Conservation (phyloP, 768 basidiomycete species). For the Crucibulum laeve region DNA sequence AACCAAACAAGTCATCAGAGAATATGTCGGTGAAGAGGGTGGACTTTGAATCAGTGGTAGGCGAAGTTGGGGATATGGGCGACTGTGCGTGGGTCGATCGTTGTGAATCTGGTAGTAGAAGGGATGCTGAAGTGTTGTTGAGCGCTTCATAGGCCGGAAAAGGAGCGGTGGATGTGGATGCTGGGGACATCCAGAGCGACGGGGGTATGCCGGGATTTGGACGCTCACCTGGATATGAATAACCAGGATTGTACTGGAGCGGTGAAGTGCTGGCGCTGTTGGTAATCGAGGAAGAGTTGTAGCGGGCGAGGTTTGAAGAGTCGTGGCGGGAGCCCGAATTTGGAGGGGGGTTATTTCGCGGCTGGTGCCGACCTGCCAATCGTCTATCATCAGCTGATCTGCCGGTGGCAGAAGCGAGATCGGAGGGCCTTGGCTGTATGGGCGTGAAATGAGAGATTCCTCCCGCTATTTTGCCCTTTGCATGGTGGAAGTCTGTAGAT, state of each 20-base stretch:
- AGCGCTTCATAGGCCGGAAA: slow-evolving; percentile 35
- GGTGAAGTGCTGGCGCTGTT: slow-evolving; percentile 4
- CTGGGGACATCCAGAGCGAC: slow-evolving; percentile 82
- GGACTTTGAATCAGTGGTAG: slow-evolving; percentile 52
- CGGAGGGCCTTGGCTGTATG: slow-evolving; percentile 1
- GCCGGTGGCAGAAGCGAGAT: slow-evolving; percentile 1
- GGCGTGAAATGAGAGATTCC: slow-evolving; percentile 14
- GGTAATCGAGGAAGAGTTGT: background rate
- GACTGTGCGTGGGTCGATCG: slow-evolving; percentile 32
- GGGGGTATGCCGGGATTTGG: slow-evolving; percentile 58
- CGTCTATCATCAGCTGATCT: slow-evolving; percentile 8
- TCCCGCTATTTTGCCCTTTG: slow-evolving; percentile 14
- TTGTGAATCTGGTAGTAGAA: slow-evolving; percentile 30
- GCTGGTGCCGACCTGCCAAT: slow-evolving; percentile 1
- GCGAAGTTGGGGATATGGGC: slow-evolving; percentile 39
- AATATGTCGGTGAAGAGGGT: slow-evolving; percentile 68
- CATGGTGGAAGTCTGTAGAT: slow-evolving; percentile 13
- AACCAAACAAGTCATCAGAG: slow-evolving; percentile 60
- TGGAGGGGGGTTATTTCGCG: background rate
- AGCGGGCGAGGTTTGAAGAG: background rate
- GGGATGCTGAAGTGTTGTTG: slow-evolving; percentile 29
- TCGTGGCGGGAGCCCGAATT: background rate
- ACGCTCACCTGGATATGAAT: slow-evolving; percentile 40
- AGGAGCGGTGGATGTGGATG: slow-evolving; percentile 42
- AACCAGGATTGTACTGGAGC: slow-evolving; percentile 14